These are phyloP conservation scores for Ustilago tritici DNA, from an alignment of 1,284 basidiomycete species.

Conservation along the genomic window DNA sequence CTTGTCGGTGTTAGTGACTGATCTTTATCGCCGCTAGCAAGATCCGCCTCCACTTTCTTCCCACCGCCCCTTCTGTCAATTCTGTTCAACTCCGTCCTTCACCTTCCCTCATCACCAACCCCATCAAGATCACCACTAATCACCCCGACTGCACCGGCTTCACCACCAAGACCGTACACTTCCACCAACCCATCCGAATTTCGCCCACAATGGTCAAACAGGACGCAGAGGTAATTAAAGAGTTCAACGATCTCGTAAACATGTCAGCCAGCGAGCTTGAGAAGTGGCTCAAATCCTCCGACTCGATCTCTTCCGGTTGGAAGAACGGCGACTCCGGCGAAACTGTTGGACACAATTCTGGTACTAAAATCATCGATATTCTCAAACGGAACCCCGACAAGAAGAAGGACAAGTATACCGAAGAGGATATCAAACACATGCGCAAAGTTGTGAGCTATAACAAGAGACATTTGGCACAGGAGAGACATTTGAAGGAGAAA, in stretches of 20 bases:
- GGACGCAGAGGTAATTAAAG: conserved; percentile 57
- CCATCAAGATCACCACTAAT: background rate
- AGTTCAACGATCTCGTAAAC: conserved; percentile 68
- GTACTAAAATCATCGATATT: conserved; percentile 65
- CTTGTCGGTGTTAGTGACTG: background rate
- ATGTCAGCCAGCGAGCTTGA: conserved; percentile 65
- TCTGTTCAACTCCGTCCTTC: background rate
- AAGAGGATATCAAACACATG: conserved; percentile 68
- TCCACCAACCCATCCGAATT: background rate
- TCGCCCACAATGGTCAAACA: conserved; percentile 54
- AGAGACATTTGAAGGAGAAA: conserved; percentile 57
- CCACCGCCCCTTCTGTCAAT: too few species aligned
- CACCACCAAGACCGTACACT: conserved; percentile 1
- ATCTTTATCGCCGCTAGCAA: background rate
- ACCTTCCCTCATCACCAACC: background rate
- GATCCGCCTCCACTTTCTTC: background rate
- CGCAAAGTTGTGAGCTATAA: conserved; percentile 68
- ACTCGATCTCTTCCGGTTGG: conserved; percentile 55
- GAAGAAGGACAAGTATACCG: conserved; percentile 62
- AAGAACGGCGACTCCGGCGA: conserved; percentile 59
- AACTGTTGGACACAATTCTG: conserved; percentile 62
- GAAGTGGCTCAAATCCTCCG: conserved; percentile 65
- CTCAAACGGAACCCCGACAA: conserved; percentile 67
- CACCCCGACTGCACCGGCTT: background rate
- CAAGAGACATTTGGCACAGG: conserved; percentile 68